These are phyloP conservation scores for Citrus sp. DNA, from an alignment of 345 rosid species.

Conservation along the genomic window DNA sequence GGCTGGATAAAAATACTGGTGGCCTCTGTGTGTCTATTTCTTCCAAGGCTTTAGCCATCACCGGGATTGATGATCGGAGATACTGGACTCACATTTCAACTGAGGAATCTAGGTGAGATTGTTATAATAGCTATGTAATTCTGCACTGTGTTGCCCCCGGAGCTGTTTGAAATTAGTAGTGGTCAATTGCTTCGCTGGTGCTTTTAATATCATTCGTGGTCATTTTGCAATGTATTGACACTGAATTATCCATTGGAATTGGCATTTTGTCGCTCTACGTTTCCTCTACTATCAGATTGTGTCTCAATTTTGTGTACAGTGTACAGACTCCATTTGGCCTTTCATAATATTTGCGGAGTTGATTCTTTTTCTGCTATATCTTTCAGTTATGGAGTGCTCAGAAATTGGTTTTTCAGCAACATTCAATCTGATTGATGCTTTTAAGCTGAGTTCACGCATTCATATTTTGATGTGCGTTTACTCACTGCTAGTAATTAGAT, in stretches of 20 bases:
- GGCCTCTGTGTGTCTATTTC: conserved; percentile 61
- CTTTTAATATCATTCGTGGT: too few species aligned
- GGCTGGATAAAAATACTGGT: conserved; percentile 59
- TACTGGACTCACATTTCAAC: conserved; percentile 61
- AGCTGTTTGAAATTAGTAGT: background rate
- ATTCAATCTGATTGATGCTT: background rate
- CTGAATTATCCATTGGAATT: conserved; percentile 19
- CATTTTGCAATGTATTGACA: conserved; percentile 9
- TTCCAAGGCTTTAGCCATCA: conserved; percentile 55
- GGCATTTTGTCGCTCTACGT: background rate
- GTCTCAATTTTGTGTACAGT: background rate
- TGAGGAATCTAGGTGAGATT: conserved; percentile 58
- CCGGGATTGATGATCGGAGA: conserved; percentile 75
- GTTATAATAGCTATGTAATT: background rate
- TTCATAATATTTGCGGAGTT: background rate
- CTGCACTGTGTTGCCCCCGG: background rate
- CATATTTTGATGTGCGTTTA: background rate
- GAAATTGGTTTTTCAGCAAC: too few species aligned
- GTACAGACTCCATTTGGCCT: background rate
- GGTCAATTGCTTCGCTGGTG: too few species aligned
- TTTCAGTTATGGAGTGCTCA: background rate
- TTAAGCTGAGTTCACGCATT: background rate
- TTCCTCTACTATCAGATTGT: too few species aligned
- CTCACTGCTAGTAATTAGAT: background rate
- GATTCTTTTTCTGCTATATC: background rate